phyloP scores from a whole-genome alignment of 768 basidiomycete species.

The Galerina sulciceps region DNA sequence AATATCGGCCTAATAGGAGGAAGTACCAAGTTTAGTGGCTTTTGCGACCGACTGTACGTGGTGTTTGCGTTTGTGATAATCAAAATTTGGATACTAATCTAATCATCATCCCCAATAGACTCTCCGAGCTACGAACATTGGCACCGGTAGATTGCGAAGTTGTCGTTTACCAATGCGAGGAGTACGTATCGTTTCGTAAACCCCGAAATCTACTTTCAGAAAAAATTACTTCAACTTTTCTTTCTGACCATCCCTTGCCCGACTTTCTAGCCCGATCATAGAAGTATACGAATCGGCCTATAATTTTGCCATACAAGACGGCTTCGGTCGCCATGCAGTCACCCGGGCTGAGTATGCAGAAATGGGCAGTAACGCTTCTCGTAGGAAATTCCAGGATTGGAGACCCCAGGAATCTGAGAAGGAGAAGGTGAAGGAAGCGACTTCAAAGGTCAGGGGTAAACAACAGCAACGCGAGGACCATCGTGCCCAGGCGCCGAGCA shows the following conservation, averaged over 20 bases:
- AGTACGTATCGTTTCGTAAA: constrained; percentile 53
- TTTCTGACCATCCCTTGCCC: constrained; percentile 3
- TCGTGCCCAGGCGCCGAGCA: constrained; percentile 28
- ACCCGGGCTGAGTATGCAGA: constrained; percentile 88
- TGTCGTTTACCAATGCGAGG: constrained; percentile 66
- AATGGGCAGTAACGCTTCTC: constrained; percentile 73
- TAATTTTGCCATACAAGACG: constrained; percentile 56
- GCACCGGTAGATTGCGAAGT: constrained; percentile 86
- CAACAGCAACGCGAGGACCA: constrained; percentile 25
- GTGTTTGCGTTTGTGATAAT: constrained; percentile 8
- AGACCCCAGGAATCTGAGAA: constrained; percentile 42
- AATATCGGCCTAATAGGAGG: constrained; percentile 93
- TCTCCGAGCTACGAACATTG: constrained; percentile 73
- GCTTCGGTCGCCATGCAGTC: constrained; percentile 54
- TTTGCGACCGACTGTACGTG: constrained; percentile 77
- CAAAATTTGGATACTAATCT: neutral
- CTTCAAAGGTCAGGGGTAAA: constrained; percentile 13
- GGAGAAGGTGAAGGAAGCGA: constrained; percentile 21
- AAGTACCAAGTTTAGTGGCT: constrained; percentile 73
- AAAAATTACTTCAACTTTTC: neutral
- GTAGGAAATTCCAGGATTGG: constrained; percentile 77
- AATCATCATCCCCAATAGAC: constrained; percentile 44
- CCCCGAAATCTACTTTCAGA: constrained; percentile 3
- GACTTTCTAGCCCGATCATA: constrained; percentile 56
- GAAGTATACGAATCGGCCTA: constrained; percentile 68